Base-by-base conservation (phyloP, 805 yeast genomes). In the Blastobotrys robertii region DNA sequence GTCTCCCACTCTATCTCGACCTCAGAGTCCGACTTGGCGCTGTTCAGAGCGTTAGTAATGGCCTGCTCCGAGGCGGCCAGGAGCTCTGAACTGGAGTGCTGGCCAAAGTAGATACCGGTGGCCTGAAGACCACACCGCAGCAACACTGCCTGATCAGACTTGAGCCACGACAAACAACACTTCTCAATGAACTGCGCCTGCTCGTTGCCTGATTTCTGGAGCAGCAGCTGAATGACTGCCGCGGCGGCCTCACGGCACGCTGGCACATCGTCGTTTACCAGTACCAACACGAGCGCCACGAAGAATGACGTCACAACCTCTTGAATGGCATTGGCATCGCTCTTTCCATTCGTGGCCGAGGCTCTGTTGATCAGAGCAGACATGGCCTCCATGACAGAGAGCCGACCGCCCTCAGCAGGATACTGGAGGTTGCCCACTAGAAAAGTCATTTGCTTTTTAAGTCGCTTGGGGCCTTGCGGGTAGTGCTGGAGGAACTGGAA, bases 401-500 rank as follows among this genome's bases (percentile, higher is more conserved):
- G 81, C 41, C 97, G 71, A 41, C 98, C 98, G 34, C 76, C 71
- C 45, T 83, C 83, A 3, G 94, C 79, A 3, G 94, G 88, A 58
- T 92, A 92, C 16, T 78, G 72, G 49, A 92, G 66, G 59, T 92
- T 92, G 43, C 76, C 76, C 7, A 88, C 83, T 61, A 92, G 68
- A 57, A 81, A 79, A 49, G 80, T 77, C 63, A 90, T 80, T 50
- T 85, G 94, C 52, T 81, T 84, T 49, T 84, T 92, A 38, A 92
- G 60, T 50, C 85, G 74, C 3, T 90, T 87, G 53, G 79, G 73
- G 29, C 97, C 87, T 65, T 90, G 97, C 53, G 95, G 97, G 56
- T 84, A 92, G 53, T 87, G 95, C 82, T 86, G 82, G 56, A 92
- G 64, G 53, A 92, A 92, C 53, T 80, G 87, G 59, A 77, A 82